These are phyloP conservation scores for Miamiensis avidus DNA, from an alignment of 169 alveolate genomes.

Conservation along the genomic window DNA sequence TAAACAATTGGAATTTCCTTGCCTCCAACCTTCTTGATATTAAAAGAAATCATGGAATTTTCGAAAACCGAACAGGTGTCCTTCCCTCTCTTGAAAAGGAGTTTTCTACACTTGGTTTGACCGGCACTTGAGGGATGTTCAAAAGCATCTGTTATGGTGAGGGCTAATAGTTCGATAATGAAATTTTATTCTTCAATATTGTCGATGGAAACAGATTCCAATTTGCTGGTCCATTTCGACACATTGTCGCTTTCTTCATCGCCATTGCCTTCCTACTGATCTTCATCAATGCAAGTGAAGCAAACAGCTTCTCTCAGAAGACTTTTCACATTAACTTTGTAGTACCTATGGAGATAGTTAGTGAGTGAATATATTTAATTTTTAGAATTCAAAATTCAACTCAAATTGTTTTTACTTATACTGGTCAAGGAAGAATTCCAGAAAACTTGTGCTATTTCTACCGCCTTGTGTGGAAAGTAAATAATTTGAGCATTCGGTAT, in stretches of 20 bases:
- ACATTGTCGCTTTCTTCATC: constrained; percentile 14
- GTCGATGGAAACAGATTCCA: constrained; percentile 8
- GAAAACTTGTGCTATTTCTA: not conserved
- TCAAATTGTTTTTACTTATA: too few relatives aligned
- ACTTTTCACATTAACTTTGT: constrained; percentile 10
- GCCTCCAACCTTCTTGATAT: too few relatives aligned
- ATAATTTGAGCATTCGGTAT: constrained; percentile 6
- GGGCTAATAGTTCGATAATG: constrained; percentile 33
- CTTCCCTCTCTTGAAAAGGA: too few relatives aligned
- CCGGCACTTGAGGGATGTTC: constrained; percentile 29
- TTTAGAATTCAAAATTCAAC: too few relatives aligned
- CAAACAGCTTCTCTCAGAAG: constrained; percentile 39
- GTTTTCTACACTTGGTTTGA: constrained; percentile 25
- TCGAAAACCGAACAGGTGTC: too few relatives aligned
- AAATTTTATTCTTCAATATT: constrained; percentile 42
- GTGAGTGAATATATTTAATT: too few relatives aligned
- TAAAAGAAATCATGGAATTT: too few relatives aligned
- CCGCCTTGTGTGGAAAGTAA: constrained; percentile 5
- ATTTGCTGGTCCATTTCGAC: constrained; percentile 30
- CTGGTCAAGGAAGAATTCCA: constrained; percentile 19
- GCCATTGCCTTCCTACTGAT: too few relatives aligned
- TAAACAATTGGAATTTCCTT: too few relatives aligned
- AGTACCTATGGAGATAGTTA: too few relatives aligned
- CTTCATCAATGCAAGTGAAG: constrained; percentile 14
- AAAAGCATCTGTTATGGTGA: constrained; percentile 37